Evolutionary conservation across 1,284 basidiomycete genomes (phyloP), one percentile per base, ranked within the genome.

Genomic region (Malassezia sympodialis): DNA sequence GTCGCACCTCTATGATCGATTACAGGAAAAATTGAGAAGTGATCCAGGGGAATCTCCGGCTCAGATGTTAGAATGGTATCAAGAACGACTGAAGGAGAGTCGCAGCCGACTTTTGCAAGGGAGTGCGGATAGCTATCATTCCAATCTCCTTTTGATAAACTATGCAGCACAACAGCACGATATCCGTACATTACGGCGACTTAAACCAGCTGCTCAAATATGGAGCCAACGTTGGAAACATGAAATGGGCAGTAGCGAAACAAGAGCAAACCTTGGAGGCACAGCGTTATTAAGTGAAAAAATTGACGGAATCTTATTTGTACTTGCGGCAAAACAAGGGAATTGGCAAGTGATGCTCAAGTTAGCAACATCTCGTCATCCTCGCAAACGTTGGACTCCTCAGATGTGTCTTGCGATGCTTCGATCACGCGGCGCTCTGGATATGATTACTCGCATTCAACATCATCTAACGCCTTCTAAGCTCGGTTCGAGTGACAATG

Each of bases 321-420:
- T 37, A 19, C 19, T 57, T 12, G 55, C 55, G 0, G 50, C 55
- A 5, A 34, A 49, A 37, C 49, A 52, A 10, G 21, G 44, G 19
- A 32, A 47, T 32, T 57, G 55, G 55, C 23, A 19, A 11, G 45
- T 24, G 1, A 57, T 57, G 55, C 15, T 30, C 12, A 26, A 11
- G 23, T 14, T 57, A 11, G 35, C 28, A 2, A 14, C 17, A 8
- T 19, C 41, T 21, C 24, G 49, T 2, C 11, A 10, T 4, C 14
- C 21, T 19, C 19, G n/a, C 2, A 27, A 42, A 21, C 28, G 27
- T 7, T 57, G 49, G 49, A 41, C 55, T 3, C 45, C 55, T n/a
- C 34, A 34, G 26, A 57, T 57, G 55, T 57, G 49, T 39, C 37
- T 46, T 7, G 43, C 55, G 7, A n/a, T 52, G 21, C 50, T 57